Evolutionary conservation across 352 stramenopile genomes (phyloP).

Genomic region (Saprolegnia diclina): DNA sequence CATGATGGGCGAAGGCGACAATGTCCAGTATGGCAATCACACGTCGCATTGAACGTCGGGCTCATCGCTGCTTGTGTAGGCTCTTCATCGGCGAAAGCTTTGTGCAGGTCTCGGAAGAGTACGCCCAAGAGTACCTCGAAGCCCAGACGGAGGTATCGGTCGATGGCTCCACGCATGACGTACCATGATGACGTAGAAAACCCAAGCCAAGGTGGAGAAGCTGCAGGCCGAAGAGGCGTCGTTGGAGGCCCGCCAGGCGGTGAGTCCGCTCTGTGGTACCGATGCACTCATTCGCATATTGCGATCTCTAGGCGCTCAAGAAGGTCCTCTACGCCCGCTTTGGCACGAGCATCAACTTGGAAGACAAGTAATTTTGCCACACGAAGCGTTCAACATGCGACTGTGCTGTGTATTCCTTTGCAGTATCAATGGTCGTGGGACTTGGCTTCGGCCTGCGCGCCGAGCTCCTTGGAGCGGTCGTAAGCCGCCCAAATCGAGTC

Average conservation of each 20-base stretch:
- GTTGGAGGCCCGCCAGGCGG: slow-evolving; percentile 85
- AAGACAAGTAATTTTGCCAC: slow-evolving; percentile 75
- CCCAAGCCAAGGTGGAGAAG: slow-evolving; percentile 73
- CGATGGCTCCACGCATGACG: neutral
- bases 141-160: slow-evolving; percentile 67
- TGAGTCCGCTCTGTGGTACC: slow-evolving; percentile 29
- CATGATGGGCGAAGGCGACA: slow-evolving; percentile 92
- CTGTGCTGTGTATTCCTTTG: neutral
- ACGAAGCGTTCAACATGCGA: neutral
- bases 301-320: slow-evolving; percentile 69
- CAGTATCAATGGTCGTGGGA: slow-evolving; percentile 21
- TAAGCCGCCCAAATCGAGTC: slow-evolving; percentile 96
- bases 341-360: slow-evolving; percentile 95
- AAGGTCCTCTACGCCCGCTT: slow-evolving; percentile 95
- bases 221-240: slow-evolving; percentile 80
- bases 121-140: slow-evolving; percentile 91
- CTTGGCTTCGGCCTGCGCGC: slow-evolving; percentile 46
- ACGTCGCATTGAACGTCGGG: neutral
- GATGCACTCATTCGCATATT: neutral
- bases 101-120: slow-evolving; percentile 91
- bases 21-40: slow-evolving; percentile 50
- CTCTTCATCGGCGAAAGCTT: slow-evolving; percentile 95
- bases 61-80: slow-evolving; percentile 32
- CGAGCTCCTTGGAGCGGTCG: slow-evolving; percentile 90
- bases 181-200: slow-evolving; percentile 32